phyloP scores from a whole-genome alignment of 805 yeast species.

The Candida corydali region DNA sequence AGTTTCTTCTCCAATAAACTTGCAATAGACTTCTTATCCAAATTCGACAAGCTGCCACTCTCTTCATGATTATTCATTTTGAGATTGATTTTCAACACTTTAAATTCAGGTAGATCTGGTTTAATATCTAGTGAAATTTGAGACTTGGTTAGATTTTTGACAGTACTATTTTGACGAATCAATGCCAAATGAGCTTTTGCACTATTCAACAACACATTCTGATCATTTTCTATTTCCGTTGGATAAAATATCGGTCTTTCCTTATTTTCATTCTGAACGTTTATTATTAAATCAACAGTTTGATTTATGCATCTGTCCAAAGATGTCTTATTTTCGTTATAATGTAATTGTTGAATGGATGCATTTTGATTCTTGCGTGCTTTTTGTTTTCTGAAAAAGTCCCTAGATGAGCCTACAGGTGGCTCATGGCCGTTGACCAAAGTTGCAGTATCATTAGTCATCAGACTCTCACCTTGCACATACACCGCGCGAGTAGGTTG shows the following conservation, averaged over 20 bases:
- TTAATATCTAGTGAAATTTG: slow-evolving; percentile 10
- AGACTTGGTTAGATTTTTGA: slow-evolving; percentile 5
- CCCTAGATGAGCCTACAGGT: slow-evolving; percentile 9
- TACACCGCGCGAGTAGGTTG: slow-evolving; percentile 22
- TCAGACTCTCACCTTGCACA: slow-evolving; percentile 29
- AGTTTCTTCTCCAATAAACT: slow-evolving; percentile 68
- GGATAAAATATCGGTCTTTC: slow-evolving; percentile 64
- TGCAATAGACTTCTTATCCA: slow-evolving; percentile 69
- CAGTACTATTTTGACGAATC: slow-evolving; percentile 35
- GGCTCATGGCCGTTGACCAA: slow-evolving; percentile 25
- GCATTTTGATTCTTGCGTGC: slow-evolving; percentile 32
- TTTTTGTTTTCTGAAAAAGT: slow-evolving; percentile 3
- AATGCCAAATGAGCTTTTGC: slow-evolving; percentile 51
- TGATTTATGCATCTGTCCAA: slow-evolving; percentile 59
- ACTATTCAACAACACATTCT: slow-evolving; percentile 39
- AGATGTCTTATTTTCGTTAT: slow-evolving; percentile 65
- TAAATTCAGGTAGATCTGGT: slow-evolving; percentile 40
- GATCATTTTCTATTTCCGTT: slow-evolving; percentile 31
- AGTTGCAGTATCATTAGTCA: slow-evolving; percentile 23
- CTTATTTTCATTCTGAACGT: slow-evolving; percentile 53
- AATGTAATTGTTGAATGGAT: slow-evolving; percentile 69
- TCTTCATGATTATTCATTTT: slow-evolving; percentile 44
- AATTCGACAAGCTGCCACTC: slow-evolving; percentile 41
- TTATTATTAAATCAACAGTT: slow-evolving; percentile 47
- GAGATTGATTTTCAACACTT: slow-evolving; percentile 59